These are phyloP conservation scores for Penicillium angulare DNA, from an alignment of 495 filamentous ascomycete genomes.

Conservation along the genomic window DNA sequence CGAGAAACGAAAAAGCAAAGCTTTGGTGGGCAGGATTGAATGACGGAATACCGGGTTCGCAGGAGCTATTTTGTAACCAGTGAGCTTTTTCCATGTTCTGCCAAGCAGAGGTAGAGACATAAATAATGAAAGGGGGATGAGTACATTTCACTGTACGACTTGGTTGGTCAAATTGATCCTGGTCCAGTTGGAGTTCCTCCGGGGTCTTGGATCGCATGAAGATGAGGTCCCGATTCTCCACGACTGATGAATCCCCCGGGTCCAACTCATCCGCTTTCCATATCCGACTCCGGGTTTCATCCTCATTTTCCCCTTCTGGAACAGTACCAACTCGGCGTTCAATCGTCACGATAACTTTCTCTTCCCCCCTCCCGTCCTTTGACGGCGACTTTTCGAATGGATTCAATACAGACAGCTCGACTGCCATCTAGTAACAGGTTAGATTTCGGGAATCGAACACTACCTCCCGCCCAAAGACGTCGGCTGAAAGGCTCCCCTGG, in stretches of 20 bases:
- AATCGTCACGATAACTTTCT: slow-evolving; percentile 61
- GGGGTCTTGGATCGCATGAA: slow-evolving; percentile 55
- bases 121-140: slow-evolving; percentile 10
- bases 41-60: slow-evolving; percentile 56
- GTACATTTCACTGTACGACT: slow-evolving; percentile 39
- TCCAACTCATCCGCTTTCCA: slow-evolving; percentile 41
- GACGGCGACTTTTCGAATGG: slow-evolving; percentile 57
- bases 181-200: slow-evolving; percentile 29
- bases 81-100: background rate
- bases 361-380: slow-evolving; percentile 54
- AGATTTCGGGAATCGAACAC: slow-evolving; percentile 29
- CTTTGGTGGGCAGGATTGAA: slow-evolving; percentile 57
- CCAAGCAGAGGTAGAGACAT: background rate
- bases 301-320: slow-evolving; percentile 32
- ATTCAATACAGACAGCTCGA: slow-evolving; percentile 60
- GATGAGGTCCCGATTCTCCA: slow-evolving; percentile 58
- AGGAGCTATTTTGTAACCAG: slow-evolving; percentile 26
- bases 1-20: slow-evolving; percentile 79
- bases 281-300: slow-evolving; percentile 38
- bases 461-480: slow-evolving; percentile 80
- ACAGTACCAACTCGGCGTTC: slow-evolving; percentile 48
- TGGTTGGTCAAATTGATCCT: slow-evolving; percentile 22
- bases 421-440: slow-evolving; percentile 46
- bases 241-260: slow-evolving; percentile 34
- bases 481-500: slow-evolving; percentile 65